Base-by-base conservation (phyloP, 805 yeast genomes). In the Suhomyces xylopsoci region DNA sequence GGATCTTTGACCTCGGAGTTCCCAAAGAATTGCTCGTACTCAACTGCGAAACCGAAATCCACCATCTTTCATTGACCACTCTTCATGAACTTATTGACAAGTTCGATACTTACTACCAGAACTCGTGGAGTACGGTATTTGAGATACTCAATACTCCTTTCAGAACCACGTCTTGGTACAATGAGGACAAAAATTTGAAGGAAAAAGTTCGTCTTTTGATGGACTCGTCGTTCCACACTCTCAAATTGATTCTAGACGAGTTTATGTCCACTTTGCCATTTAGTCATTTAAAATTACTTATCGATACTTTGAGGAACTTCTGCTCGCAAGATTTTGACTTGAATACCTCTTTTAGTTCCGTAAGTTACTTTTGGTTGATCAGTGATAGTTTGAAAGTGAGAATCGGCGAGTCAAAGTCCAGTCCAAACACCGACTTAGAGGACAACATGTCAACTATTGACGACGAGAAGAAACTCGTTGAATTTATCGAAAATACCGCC, bases 341-440 rank as follows among this genome's bases (percentile, higher is more conserved):
- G 58, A 93, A 93, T 65, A 88, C 90, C 19, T 89, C 97, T 0
- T 91, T 93, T 64, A 89, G 96, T 47, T 85, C 97, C 0, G 88
- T 91, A 7, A 89, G 97, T 59, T 88, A 91, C 58, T 92, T 91
- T 62, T 93, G 98, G 98, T 67, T 88, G 14, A 82, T 94, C 3
- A 88, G 97, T 59, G 98, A 94, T 61, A 83, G 84, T 53, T 68
- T 75, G 34, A 70, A 68, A 47, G 57, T 63, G 10, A 61, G 64
- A 49, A 59, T 48, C 7, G 46, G 48, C 3, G 34, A 26, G 10
- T 17, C 24, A 9, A 38, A 17, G 20, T 19, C 24, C 9, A 19
- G 24, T 17, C 14, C 42, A 9, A 22, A 17, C 14, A 28, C 30
- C 38, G 43, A 15, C 30, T 17, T n/a, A 14, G 45, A 42, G 17